Base-by-base conservation (phyloP, 116 monocot species). In the Phalaenopsis hybrid region DNA sequence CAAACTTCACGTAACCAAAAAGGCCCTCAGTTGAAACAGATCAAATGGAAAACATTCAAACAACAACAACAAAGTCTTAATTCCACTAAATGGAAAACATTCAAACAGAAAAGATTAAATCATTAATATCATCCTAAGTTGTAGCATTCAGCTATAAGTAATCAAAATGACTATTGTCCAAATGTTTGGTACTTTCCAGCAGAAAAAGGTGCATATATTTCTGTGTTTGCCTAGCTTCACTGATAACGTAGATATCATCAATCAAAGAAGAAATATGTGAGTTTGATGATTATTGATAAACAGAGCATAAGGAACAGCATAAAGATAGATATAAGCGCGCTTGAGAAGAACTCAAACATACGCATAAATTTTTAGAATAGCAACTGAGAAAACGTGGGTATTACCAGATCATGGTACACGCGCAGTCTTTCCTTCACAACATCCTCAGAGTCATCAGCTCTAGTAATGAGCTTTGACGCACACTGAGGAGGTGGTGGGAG, bases 381-480 rank as follows among this genome's bases (percentile, higher is more conserved):
- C 41, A 72, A 72, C 1, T 34, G 16, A 37, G 5, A 37, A 15
- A 15, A 12, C 13, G 13, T 28, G 44, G 1, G 78, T 48, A 85
- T 21, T 95, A 98, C 98, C 98, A 82, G 78, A 9, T 90, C 92
- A 85, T 93, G 83, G 76, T 98, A 98, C 79, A 98, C 79, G 20
- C 93, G 95, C 4, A 98, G 81, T 10, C 98, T 87, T 46, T 98
- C 89, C 81, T 88, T 98, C 0, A 98, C 95, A 79, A 98, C 92
- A 57, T 95, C 81, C 82, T 98, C 98, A 68, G 88, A 95, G 58
- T 98, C 98, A 82, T 98, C 98, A 25, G 93, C 49, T 75, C 98
- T 86, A 61, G 88, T 87, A 67, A 95, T 85, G 41, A 98, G 95
- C 82, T 98, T 98, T 79, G 94, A 90, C 23, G 80, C 63, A 61